phyloP scores from a whole-genome alignment of 257 asterid genomes.

The Solanum virginianum region DNA sequence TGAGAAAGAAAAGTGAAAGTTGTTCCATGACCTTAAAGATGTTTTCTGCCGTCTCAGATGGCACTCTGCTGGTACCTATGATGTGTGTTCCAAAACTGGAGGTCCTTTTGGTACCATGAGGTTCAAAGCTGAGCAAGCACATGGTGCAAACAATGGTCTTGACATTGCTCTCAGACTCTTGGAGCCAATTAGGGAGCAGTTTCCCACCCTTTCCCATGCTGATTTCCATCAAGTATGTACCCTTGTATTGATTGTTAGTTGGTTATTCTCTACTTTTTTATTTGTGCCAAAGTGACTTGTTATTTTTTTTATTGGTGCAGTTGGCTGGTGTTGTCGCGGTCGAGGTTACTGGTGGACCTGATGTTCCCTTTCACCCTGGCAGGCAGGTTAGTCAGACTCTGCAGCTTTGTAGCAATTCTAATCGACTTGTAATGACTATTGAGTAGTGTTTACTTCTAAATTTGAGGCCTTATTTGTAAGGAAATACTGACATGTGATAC shows the following conservation, averaged over 20 bases:
- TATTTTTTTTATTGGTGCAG: conserved; percentile 9
- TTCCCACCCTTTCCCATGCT: conserved; percentile 53
- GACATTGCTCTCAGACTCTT: conserved; percentile 53
- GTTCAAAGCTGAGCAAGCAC: conserved; percentile 52
- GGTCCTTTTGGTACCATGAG: conserved; percentile 95
- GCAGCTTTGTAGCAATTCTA: neutral
- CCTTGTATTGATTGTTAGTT: neutral
- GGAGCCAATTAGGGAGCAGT: conserved; percentile 65
- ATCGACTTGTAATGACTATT: neutral
- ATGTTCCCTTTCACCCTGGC: conserved; percentile 81
- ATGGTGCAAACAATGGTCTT: conserved; percentile 66
- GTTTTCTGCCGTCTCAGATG: conserved; percentile 35
- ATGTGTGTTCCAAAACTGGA: conserved; percentile 49
- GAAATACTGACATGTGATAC: neutral
- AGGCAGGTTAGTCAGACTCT: conserved; percentile 31
- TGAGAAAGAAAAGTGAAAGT: neutral
- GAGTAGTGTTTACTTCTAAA: neutral
- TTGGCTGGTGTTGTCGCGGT: conserved; percentile 93
- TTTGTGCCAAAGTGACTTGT: neutral
- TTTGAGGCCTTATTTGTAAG: neutral
- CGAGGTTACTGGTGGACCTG: conserved; percentile 94
- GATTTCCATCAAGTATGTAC: conserved; percentile 59
- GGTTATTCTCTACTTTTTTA: neutral
- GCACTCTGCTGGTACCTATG: conserved; percentile 94
- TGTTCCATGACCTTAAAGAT: neutral